Base-by-base conservation (phyloP, 768 basidiomycete genomes). In the Tephrocybe sp. region DNA sequence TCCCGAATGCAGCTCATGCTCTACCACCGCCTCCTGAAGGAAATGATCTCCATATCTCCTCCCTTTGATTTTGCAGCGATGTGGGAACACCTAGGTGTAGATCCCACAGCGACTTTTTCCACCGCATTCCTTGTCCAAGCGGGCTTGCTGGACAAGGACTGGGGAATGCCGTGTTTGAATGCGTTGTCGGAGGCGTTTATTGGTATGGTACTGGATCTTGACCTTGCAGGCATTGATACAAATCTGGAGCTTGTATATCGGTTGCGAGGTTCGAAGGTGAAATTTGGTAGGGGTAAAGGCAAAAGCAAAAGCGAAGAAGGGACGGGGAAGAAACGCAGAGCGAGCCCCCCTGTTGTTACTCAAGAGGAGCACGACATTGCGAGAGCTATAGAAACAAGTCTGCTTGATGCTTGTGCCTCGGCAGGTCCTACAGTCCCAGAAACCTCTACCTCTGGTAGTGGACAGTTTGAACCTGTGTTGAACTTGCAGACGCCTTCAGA, bases 1-100 rank as follows among this genome's bases (percentile, higher is more conserved):
- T 75, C 88, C 0, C 79, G 80, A 6, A 67, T 90, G 30, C 90
- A 93, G 62, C 75, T 92, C 4, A 90, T 90, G 86, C 67, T 90
- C 32, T 93, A 93, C 61, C 77, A 80, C 58, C 80, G 81, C 15
- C 78, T 93, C 45, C 73, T 93, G 32, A 71, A 73, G 18, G 67
- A 68, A 3, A 67, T 90, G 11, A 62, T 85, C 17, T 65, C 77
- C 3, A 62, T 63, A 1, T 62, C 69, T n/a, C 57, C 58, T 4
- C 72, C 73, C 1, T 79, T 83, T 52, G 75, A 85, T 57, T 88
- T 85, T 58, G 40, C 64, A 20, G 48, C 61, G 0, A 57, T 91
- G 9, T 90, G 86, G 84, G 56, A 52, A 12, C 68, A 65, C 21
- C 60, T 84, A 1, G 62, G 67, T 1, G 56, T 86, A 12, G 56